Percentiles rank a stretch among this genome's conserved stretches.
These are phyloP conservation scores for Parsonsia alboflavescens DNA, from an alignment of 257 asterid genomes.

Conservation along the genomic window DNA sequence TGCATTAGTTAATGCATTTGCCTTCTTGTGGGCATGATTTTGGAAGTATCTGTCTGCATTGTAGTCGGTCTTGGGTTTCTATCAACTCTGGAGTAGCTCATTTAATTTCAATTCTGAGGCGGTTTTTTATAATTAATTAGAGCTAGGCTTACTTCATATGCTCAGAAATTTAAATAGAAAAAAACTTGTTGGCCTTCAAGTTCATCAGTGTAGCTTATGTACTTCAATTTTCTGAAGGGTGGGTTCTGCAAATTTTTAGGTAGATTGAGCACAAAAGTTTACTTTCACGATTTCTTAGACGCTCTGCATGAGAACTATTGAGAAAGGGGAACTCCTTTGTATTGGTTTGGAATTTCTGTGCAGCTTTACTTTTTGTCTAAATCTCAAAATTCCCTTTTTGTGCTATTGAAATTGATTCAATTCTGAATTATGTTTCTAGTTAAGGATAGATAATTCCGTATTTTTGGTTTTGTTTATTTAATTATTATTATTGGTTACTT, in stretches of 20 bases:
- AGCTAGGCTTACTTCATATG: neutral
- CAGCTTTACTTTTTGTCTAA: neutral
- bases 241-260: neutral
- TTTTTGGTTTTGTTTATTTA: neutral
- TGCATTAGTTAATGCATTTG: constrained; percentile 5
- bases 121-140: neutral
- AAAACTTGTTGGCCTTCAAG: neutral
- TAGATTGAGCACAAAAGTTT: neutral
- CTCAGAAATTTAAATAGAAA: neutral
- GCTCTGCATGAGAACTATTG: neutral
- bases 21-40: neutral
- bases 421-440: neutral
- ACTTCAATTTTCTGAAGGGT: neutral
- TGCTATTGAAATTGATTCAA: too few relatives aligned
- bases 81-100: neutral
- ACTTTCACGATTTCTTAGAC: neutral
- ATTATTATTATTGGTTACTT: neutral
- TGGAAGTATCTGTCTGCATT: constrained; percentile 9
- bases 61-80: neutral
- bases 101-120: neutral
- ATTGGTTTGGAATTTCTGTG: neutral
- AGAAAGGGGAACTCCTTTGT: neutral
- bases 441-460: neutral
- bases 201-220: neutral
- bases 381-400: neutral